Evolutionary conservation across 2,329 filamentous ascomycete species (phyloP).

Genomic region (Cercospora sp.): DNA sequence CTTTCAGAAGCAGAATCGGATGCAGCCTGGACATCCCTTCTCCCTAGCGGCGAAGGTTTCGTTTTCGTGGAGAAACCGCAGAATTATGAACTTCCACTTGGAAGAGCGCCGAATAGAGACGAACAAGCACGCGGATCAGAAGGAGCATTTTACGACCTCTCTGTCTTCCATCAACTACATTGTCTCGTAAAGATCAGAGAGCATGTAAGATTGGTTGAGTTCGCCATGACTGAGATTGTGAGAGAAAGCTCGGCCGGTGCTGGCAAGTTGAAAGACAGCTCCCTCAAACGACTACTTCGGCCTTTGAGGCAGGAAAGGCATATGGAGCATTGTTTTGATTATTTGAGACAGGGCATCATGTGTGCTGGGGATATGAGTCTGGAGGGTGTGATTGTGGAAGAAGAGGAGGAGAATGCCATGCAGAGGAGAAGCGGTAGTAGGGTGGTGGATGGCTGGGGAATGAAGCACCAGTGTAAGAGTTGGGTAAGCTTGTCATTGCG

Average conservation of each 20-base stretch:
- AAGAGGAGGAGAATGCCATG: not conserved
- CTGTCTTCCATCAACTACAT: conserved; percentile 41
- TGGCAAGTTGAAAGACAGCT: not conserved
- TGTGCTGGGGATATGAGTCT: conserved; percentile 34
- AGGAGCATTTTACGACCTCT: conserved; percentile 37
- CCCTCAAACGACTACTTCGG: not conserved
- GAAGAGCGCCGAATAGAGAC: conserved; percentile 26
- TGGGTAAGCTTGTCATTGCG: conserved; percentile 23
- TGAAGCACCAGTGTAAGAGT: conserved; percentile 35
- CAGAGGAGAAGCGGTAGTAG: conserved; percentile 34
- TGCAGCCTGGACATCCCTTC: conserved; percentile 32
- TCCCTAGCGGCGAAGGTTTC: conserved; percentile 38
- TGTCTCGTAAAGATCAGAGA: conserved; percentile 38
- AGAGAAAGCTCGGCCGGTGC: not conserved
- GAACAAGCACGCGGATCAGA: not conserved
- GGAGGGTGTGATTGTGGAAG: conserved; percentile 24
- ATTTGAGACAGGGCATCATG: conserved; percentile 34
- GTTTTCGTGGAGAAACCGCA: conserved; percentile 31
- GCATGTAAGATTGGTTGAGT: conserved; percentile 63
- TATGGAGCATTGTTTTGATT: conserved; percentile 36
- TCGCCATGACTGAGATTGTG: conserved; percentile 9
- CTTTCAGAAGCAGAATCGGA: conserved; percentile 26
- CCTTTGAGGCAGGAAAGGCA: conserved; percentile 30
- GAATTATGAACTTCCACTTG: conserved; percentile 32
- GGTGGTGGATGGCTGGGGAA: conserved; percentile 39